A percentile compares a stretch with the other conserved stretches of the same genome.
Evolutionary conservation across 2,329 filamentous ascomycete genomes (phyloP).

Genomic region (Pezicula neosporulosa): DNA sequence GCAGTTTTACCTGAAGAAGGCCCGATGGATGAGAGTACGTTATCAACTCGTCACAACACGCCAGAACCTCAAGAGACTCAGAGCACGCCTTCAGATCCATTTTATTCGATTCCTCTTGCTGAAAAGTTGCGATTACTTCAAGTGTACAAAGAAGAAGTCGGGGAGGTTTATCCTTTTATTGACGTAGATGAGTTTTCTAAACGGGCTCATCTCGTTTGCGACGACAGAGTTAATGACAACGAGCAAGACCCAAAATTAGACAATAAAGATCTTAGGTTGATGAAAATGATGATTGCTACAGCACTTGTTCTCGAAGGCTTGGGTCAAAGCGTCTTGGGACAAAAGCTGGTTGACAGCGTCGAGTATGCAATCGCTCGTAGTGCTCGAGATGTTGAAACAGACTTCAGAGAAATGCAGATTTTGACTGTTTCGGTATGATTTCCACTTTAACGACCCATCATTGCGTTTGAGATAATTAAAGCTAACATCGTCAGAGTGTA

Average conservation of each 20-base stretch:
- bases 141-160: not conserved
- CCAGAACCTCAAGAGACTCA: slow-evolving; percentile 35
- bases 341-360: slow-evolving; percentile 53
- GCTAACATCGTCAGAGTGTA: slow-evolving; percentile 49
- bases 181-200: not conserved
- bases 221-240: not conserved
- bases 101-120: not conserved
- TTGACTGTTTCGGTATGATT: not conserved
- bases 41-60: not conserved
- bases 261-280: not conserved
- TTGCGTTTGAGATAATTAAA: slow-evolving; percentile 30
- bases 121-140: not conserved
- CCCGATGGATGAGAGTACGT: not conserved
- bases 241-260: not conserved
- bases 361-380: not conserved
- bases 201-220: not conserved
- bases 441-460: not conserved
- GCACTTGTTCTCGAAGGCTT: slow-evolving; percentile 55
- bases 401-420: not conserved
- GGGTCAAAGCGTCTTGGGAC: slow-evolving; percentile 55
- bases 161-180: not conserved
- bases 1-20: not conserved
- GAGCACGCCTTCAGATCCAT: not conserved
- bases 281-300: slow-evolving; percentile 22
- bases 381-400: not conserved